Conservation (phyloP, 1,139 yeast species). For the Yamadazyma atmosphaerica region DNA sequence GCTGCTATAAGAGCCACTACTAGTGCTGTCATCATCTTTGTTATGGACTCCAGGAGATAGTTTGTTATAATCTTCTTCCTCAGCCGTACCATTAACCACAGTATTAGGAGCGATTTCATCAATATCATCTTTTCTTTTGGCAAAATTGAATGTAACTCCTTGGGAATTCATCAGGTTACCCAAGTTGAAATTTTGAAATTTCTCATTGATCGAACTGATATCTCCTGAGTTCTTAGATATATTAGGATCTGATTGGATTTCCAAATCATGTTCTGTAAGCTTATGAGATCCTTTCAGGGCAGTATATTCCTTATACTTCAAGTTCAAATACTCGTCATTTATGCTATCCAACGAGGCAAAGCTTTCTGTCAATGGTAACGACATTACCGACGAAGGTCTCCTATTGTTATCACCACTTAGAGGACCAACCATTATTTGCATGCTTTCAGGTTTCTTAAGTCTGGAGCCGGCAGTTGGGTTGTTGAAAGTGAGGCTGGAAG, state of each 20-base stretch:
- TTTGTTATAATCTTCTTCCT: not conserved
- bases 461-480: not conserved
- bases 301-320: conserved; percentile 37
- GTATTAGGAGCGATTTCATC: conserved; percentile 26
- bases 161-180: conserved; percentile 36
- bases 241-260: conserved; percentile 14
- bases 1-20: not conserved
- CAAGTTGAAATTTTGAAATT: conserved; percentile 40
- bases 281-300: conserved; percentile 12
- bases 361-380: conserved; percentile 68
- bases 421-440: conserved; percentile 34
- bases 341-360: conserved; percentile 77
- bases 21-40: not conserved
- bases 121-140: conserved; percentile 7
- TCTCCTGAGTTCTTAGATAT: conserved; percentile 7
- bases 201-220: conserved; percentile 25
- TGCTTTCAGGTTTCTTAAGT: conserved; percentile 4
- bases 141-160: conserved; percentile 14
- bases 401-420: conserved; percentile 19
- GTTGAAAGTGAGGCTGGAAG: not conserved
- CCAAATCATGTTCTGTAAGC: conserved; percentile 3
- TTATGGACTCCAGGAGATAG: not conserved
- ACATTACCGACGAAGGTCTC: conserved; percentile 39
- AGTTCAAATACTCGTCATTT: conserved; percentile 54
- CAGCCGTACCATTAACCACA: conserved; percentile 6